Conservation (phyloP, 371 early-diverging fungal genomes). For the Mucor indicus region DNA sequence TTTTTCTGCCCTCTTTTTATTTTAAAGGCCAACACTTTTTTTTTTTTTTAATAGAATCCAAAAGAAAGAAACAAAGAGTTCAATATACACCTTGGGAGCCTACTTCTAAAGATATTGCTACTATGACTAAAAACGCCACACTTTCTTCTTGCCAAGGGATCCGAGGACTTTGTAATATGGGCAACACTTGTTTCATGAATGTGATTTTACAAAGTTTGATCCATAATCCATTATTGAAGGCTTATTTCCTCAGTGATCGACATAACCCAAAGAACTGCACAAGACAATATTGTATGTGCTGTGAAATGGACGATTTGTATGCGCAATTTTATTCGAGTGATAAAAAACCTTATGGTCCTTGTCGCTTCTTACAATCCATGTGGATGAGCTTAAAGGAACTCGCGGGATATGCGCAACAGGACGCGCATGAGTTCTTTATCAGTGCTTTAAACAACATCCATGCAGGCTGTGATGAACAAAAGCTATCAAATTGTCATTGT, state of each 20-base stretch:
- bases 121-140: slow-evolving; percentile 45
- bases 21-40: not conserved
- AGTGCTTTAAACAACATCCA: slow-evolving; percentile 87
- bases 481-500: slow-evolving; percentile 66
- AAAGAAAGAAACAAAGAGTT: slow-evolving; percentile 25
- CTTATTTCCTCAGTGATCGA: slow-evolving; percentile 83
- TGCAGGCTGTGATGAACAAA: slow-evolving; percentile 44
- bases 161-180: slow-evolving; percentile 90
- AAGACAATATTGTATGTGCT: slow-evolving; percentile 81
- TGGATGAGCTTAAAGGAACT: slow-evolving; percentile 87
- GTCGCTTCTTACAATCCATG: slow-evolving; percentile 78
- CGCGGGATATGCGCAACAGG: slow-evolving; percentile 94
- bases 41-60: slow-evolving; percentile 10
- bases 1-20: not conserved
- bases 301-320: slow-evolving; percentile 85
- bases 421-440: slow-evolving; percentile 96
- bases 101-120: slow-evolving; percentile 47
- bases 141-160: slow-evolving; percentile 66
- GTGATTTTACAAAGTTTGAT: slow-evolving; percentile 88
- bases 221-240: slow-evolving; percentile 87
- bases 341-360: slow-evolving; percentile 78
- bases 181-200: slow-evolving; percentile 94
- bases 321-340: slow-evolving; percentile 73
- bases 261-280: slow-evolving; percentile 73
- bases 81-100: slow-evolving; percentile 32